Base-by-base conservation (phyloP, 352 stramenopile genomes). In the Phytopythium mirpurense region DNA sequence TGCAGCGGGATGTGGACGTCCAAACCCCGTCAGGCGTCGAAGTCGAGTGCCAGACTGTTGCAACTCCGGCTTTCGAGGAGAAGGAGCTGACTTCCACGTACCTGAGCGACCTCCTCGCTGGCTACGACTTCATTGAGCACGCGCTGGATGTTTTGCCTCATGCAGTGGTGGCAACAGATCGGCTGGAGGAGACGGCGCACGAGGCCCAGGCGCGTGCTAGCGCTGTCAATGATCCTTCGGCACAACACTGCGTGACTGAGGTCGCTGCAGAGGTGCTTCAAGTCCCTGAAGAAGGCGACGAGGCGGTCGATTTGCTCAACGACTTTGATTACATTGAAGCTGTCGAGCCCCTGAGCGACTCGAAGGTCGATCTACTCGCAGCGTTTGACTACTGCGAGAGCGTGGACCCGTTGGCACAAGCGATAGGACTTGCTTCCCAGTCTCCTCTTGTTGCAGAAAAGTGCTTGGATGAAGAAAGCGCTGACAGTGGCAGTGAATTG, bases 281-380 rank as follows among this genome's bases (percentile, higher is more conserved):
- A n/a, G 19, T 5, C 10, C 12, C 15, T 12, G 21, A 46, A 9
- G 40, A 29, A 11, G 2, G 31, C 2, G 12, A 46, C 12, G 21
- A 35, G 2, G 26, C 7, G 9, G 16, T 46, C 10, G 64, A 78
- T 34, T 53, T 80, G 10, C 53, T 87, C 21, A 21, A 42, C 3
- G 62, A 41, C 5, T 85, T 63, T 56, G 48, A 55, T 1, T 70
- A 83, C 43, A 54, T 81, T 18, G 76, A 85, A 54, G 48, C n/a
- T 34, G 55, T 32, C 21, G 66, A 78, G 19, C 18, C 21, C 15
- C 5, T 52, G 21, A 19, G 7, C 12, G 6, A n/a, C 9, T 19
- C 44, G 21, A 29, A 63, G 47, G 44, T 26, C 26, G 50, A 75
- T 51, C 49, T 75, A 38, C 53, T 78, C 12, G 52, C 34, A 10